Percentiles rank a stretch among this genome's conserved stretches.
These are phyloP conservation scores for Fusarium nelsonii DNA, from an alignment of 2,329 filamentous ascomycete genomes.

Conservation along the genomic window DNA sequence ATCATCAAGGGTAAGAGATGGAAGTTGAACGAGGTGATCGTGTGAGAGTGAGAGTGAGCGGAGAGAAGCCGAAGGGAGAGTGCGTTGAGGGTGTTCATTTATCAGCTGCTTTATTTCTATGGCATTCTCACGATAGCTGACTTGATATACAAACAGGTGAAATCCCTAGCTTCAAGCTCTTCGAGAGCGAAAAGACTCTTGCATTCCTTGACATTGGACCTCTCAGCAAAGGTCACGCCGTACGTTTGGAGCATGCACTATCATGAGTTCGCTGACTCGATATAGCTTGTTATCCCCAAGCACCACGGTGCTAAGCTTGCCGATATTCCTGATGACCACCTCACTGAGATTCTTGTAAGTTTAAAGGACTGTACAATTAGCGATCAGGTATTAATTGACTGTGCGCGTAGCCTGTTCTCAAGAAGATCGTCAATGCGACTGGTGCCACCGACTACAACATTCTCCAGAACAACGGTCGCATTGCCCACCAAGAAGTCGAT, in stretches of 20 bases:
- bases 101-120: slow-evolving; percentile 11
- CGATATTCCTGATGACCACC: slow-evolving; percentile 91
- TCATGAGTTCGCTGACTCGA: slow-evolving; percentile 15
- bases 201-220: slow-evolving; percentile 98
- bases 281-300: slow-evolving; percentile 94
- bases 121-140: slow-evolving; percentile 10
- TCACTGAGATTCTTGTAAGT: slow-evolving; percentile 82
- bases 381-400: slow-evolving; percentile 20
- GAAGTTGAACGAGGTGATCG: slow-evolving; percentile 1
- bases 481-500: slow-evolving; percentile 92
- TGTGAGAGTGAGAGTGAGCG: slow-evolving; percentile 4
- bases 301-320: slow-evolving; percentile 90
- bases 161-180: slow-evolving; percentile 96
- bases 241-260: slow-evolving; percentile 59
- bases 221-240: slow-evolving; percentile 87
- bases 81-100: slow-evolving; percentile 30
- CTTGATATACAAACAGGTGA: slow-evolving; percentile 71
- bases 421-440: slow-evolving; percentile 84
- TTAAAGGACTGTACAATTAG: not conserved
- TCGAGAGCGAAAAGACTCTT: slow-evolving; percentile 91
- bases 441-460: slow-evolving; percentile 90
- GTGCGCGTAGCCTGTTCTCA: slow-evolving; percentile 65
- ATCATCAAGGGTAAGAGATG: slow-evolving; percentile 83
- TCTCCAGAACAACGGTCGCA: slow-evolving; percentile 92
- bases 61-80: slow-evolving; percentile 29